Evolutionary conservation across 805 yeast species (phyloP).

Genomic region (Candida loeiensis): DNA sequence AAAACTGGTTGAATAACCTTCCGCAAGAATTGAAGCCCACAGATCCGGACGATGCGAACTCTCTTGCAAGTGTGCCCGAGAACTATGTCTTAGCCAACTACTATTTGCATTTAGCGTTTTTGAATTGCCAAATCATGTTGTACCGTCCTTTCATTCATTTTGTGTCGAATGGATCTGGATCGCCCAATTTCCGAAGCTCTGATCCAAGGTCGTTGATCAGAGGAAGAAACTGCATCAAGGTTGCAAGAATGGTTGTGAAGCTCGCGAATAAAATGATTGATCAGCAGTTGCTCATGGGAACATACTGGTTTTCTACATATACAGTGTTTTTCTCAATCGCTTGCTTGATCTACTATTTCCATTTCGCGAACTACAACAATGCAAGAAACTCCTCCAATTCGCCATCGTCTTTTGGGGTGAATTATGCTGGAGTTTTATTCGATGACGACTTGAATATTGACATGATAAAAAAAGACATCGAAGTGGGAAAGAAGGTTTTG

Average conservation of each 20-base stretch:
- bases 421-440: constrained; percentile 43
- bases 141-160: constrained; percentile 89
- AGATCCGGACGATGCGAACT: constrained; percentile 43
- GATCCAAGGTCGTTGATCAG: constrained; percentile 65
- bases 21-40: constrained; percentile 74
- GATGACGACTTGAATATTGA: constrained; percentile 47
- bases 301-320: constrained; percentile 89
- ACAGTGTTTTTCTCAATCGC: constrained; percentile 88
- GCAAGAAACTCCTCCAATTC: constrained; percentile 11
- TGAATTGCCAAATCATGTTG: constrained; percentile 74
- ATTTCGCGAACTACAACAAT: constrained; percentile 41
- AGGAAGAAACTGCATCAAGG: constrained; percentile 80
- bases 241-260: constrained; percentile 77
- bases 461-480: constrained; percentile 69
- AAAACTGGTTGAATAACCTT: constrained; percentile 66
- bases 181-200: constrained; percentile 21
- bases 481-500: constrained; percentile 71
- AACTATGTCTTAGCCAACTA: constrained; percentile 71
- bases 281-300: constrained; percentile 68
- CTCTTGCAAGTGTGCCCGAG: constrained; percentile 36
- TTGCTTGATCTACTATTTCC: constrained; percentile 76
- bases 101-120: constrained; percentile 64
- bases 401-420: constrained; percentile 23
- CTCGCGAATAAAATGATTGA: constrained; percentile 77
- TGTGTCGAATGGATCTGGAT: constrained; percentile 49